Conservation (phyloP, 768 basidiomycete genomes). For the Amanita pallidorosea region DNA sequence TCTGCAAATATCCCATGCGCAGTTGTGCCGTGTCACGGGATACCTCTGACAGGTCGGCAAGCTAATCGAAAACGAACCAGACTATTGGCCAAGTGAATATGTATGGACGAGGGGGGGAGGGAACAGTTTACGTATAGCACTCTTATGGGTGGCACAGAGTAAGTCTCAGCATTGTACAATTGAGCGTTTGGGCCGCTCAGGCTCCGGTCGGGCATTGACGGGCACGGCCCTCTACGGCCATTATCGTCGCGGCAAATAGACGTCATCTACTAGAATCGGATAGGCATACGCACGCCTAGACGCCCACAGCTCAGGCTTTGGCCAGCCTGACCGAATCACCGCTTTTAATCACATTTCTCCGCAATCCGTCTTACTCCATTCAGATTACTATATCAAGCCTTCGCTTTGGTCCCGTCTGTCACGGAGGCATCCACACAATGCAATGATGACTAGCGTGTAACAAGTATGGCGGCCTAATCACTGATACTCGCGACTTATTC, state of each 20-base stretch:
- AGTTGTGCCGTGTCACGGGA: background rate
- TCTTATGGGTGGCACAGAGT: background rate
- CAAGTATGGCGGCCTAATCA: background rate
- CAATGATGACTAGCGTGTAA: background rate
- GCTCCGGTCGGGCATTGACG: background rate
- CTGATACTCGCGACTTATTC: background rate
- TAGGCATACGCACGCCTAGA: background rate
- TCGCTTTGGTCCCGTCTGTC: background rate
- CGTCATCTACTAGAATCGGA: background rate
- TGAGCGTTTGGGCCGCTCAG: background rate
- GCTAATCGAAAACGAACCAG: background rate
- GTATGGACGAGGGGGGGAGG: background rate
- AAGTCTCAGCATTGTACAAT: background rate
- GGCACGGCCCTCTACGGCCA: background rate
- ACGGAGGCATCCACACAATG: background rate
- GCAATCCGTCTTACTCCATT: background rate
- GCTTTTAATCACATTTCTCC: background rate
- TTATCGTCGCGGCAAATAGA: background rate
- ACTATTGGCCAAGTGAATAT: background rate
- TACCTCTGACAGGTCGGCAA: background rate
- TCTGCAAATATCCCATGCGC: background rate
- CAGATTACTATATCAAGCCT: background rate
- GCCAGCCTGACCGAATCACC: background rate
- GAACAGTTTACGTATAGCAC: background rate
- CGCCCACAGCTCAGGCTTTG: background rate